Evolutionary conservation across 2,329 filamentous ascomycete genomes (phyloP), one percentile per base, ranked within the genome.

Genomic region (Aspergillus novofumigatus): DNA sequence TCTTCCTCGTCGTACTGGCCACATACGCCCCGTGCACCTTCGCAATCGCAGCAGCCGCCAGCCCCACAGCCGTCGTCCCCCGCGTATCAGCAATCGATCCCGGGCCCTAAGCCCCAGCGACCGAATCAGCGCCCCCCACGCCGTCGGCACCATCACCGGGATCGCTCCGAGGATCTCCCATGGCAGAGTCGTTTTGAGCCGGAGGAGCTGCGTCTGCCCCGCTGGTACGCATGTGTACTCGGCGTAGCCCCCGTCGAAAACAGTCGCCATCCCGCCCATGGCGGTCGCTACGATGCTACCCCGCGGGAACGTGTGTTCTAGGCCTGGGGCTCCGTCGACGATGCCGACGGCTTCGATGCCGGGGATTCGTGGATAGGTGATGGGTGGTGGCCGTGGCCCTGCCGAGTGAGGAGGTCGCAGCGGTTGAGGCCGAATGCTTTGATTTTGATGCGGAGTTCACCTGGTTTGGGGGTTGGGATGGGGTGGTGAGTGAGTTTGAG

Each of bases 91-190:
- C 52, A 82, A 55, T 14, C 68, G 72, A 10, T 82, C 78, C 0
- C 72, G 74, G 10, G 69, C 64, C 49, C 71, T 54, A 21, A 81
- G 52, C 47, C 69, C 64, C 49, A 82, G 62, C 3, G 69, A 65
- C 49, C 65, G 69, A n/a, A 75, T 73, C 41, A 82, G 57, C 6
- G 71, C 70, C 0, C 79, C 79, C 64, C 75, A 81, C 1, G 79
- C 75, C 2, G 79, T 81, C 67, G 81, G 78, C 57, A 82, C 57
- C 79, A 82, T 81, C 65, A 81, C 79, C 2, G 78, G 79, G 53
- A 80, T 66, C 1, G 79, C 78, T 4, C 77, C 80, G 1, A 82
- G 59, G 2, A 72, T 65, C 28, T 74, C 69, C 78, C 79, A 80
- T 0, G 66, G 62, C 4, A 80, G 60, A 9, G 67, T 63, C 4